Base-by-base conservation (phyloP, 495 filamentous ascomycete genomes). In the Pseudevernia furfuracea region DNA sequence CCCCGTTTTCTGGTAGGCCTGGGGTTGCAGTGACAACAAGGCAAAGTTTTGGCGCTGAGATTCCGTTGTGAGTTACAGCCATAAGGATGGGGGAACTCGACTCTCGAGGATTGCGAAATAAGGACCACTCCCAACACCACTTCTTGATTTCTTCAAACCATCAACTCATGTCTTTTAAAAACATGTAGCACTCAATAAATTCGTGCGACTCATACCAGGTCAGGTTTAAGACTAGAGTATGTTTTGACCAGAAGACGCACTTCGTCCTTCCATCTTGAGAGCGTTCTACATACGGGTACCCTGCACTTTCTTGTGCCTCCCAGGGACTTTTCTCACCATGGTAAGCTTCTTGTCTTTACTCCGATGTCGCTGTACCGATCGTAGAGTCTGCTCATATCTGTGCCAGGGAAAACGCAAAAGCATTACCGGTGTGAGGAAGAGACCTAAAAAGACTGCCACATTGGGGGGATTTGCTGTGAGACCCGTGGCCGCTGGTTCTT, bases 361-460 rank as follows among this genome's bases (percentile, higher is more conserved):
- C 21, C 1, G 17, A 55, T 11, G 15, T 55, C 21, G 25, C 43
- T 46, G 28, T 52, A 3, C 4, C 10, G 12, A 46, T 43, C 11
- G 2, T 11, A 48, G 12, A 46, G 17, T 52, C 19, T 7, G 21
- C 53, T 56, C 15, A 63, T 59, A 52, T 28, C 1, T 5, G 39
- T 41, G 10, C 4, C 49, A 69, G 67, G 60, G 60, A 34, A 69
- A 66, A 69, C 59, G 63, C 44, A 69, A 69, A 52, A 69, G 64
- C 23, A 58, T 66, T 49, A 69, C 64, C 9, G 64, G 64, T 21
- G 53, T 63, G 21, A 52, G 34, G 43, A 66, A 48, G 44, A 68
- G 63, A 43, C 34, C 36, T 39, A 17, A 58, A n/a, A 65, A 39
- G 30, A 39, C 58, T 30, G 9, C 39, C 23, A 19, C 32, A 15